phyloP scores from a whole-genome alignment of 352 stramenopile genomes.

The Phytophthora idaei region DNA sequence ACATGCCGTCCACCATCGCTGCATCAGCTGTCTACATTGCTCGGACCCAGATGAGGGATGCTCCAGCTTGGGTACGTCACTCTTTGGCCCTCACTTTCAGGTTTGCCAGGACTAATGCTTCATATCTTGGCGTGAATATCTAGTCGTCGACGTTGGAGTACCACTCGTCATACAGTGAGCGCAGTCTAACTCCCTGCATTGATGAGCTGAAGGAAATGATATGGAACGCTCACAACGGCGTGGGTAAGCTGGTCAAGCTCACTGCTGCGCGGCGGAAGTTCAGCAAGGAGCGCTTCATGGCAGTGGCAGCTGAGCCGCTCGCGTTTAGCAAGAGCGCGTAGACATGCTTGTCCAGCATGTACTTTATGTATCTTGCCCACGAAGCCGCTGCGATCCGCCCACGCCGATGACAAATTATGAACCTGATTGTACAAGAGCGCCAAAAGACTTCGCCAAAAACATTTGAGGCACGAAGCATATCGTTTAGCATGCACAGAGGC shows the following conservation, averaged over 20 bases:
- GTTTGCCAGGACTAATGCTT: neutral
- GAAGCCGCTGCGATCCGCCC: constrained; percentile 22
- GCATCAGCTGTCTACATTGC: constrained; percentile 98
- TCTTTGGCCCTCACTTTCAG: constrained; percentile 4
- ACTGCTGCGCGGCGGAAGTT: constrained; percentile 87
- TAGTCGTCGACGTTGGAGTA: constrained; percentile 76
- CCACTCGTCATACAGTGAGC: constrained; percentile 82
- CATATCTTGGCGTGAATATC: neutral
- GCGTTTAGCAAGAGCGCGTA: constrained; percentile 52
- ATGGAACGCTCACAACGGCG: constrained; percentile 69
- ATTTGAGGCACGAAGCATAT: constrained; percentile 20
- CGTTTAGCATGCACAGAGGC: constrained; percentile 20
- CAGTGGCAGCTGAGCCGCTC: constrained; percentile 67
- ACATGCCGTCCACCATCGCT: constrained; percentile 97
- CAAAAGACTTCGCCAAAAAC: constrained; percentile 15
- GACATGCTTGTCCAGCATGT: constrained; percentile 20
- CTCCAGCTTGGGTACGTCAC: constrained; percentile 74
- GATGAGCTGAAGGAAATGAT: constrained; percentile 84
- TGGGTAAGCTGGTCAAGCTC: constrained; percentile 81
- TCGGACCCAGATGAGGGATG: constrained; percentile 75
- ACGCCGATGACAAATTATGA: constrained; percentile 35
- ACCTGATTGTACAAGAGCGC: constrained; percentile 43
- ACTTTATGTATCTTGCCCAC: constrained; percentile 30
- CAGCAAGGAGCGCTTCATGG: constrained; percentile 80
- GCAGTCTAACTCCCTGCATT: constrained; percentile 58